Percentiles rank a stretch among this genome's conserved stretches.
phyloP scores from a whole-genome alignment of 257 asterid species.

The Cruciata laevipes region DNA sequence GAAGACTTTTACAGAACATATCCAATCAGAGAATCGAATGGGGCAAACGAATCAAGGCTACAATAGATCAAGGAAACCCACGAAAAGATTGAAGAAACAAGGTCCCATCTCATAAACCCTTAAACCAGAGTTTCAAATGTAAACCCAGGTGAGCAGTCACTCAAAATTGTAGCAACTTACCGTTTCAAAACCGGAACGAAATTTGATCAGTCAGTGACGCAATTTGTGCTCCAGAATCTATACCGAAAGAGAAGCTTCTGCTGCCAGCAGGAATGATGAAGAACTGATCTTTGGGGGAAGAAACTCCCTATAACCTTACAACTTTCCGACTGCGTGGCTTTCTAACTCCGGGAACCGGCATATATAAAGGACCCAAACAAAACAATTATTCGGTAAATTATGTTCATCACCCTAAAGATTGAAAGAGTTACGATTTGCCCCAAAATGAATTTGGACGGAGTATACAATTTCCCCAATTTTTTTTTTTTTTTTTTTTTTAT shows the following conservation, averaged over 20 bases:
- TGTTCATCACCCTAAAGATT: not conserved
- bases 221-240: not conserved
- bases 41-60: not conserved
- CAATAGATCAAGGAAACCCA: not conserved
- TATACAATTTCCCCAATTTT: too few species aligned
- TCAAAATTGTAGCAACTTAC: slow-evolving; percentile 15
- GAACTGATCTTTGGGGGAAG: not conserved
- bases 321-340: not conserved
- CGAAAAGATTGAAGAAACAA: not conserved
- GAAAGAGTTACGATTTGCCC: not conserved
- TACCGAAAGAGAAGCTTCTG: not conserved
- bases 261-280: not conserved
- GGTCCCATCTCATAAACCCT: not conserved
- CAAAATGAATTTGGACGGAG: not conserved
- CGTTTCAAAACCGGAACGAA: slow-evolving; percentile 17
- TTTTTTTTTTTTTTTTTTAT: too few species aligned
- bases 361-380: not conserved
- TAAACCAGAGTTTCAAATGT: not conserved
- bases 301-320: not conserved
- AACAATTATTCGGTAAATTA: not conserved
- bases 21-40: not conserved
- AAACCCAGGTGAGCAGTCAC: not conserved
- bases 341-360: not conserved
- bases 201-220: not conserved
- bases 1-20: not conserved